phyloP scores from a whole-genome alignment of 257 asterid genomes.

The Ilex asprella region DNA sequence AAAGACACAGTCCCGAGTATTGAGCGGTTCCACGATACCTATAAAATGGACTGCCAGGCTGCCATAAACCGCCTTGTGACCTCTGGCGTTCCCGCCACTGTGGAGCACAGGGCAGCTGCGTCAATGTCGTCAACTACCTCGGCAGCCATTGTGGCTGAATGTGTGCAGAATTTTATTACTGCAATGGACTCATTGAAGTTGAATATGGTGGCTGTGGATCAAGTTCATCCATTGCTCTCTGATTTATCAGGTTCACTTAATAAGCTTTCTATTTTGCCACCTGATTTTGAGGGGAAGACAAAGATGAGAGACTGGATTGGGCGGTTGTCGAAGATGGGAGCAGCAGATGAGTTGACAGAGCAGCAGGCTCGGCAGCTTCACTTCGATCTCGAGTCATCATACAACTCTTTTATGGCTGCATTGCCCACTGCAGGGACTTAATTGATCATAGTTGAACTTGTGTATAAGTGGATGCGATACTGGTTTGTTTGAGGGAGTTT shows the following conservation, averaged over 20 bases:
- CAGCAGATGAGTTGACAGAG: slow-evolving; percentile 89
- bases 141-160: slow-evolving; percentile 83
- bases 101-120: slow-evolving; percentile 77
- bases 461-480: slow-evolving; percentile 25
- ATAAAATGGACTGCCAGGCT: slow-evolving; percentile 77
- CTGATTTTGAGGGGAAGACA: slow-evolving; percentile 92
- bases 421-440: slow-evolving; percentile 65
- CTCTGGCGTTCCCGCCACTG: slow-evolving; percentile 93
- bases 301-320: slow-evolving; percentile 91
- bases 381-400: slow-evolving; percentile 85
- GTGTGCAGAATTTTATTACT: slow-evolving; percentile 86
- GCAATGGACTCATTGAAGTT: slow-evolving; percentile 89
- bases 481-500: slow-evolving; percentile 2
- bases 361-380: slow-evolving; percentile 98
- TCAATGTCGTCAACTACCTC: slow-evolving; percentile 47
- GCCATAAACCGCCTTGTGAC: slow-evolving; percentile 71
- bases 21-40: slow-evolving; percentile 77
- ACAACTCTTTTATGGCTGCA: slow-evolving; percentile 94
- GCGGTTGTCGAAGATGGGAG: slow-evolving; percentile 85
- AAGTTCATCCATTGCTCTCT: slow-evolving; percentile 80
- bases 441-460: slow-evolving; percentile 22
- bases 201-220: slow-evolving; percentile 93
- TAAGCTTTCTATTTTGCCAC: slow-evolving; percentile 67
- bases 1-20: slow-evolving; percentile 76
- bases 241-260: slow-evolving; percentile 74